Evolutionary conservation across 2,329 filamentous ascomycete genomes (phyloP).

Genomic region (Fusarium tupiense): DNA sequence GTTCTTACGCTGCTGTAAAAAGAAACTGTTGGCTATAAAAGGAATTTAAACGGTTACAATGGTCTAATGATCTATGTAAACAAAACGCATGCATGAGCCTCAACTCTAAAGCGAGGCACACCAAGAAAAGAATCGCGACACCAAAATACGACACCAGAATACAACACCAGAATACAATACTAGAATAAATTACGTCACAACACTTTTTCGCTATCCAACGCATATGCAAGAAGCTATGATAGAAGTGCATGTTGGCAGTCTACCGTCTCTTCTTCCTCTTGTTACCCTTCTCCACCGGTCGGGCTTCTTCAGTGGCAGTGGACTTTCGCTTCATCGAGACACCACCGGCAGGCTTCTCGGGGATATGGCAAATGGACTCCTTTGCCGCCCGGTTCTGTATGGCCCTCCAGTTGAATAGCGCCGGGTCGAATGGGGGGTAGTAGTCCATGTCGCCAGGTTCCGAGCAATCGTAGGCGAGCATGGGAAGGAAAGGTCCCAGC

Average conservation of each 20-base stretch:
- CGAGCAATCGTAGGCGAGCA: background rate
- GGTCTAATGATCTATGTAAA: background rate
- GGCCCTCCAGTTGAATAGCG: conserved; percentile 1
- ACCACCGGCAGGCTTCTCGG: background rate
- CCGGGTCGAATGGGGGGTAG: conserved; percentile 1
- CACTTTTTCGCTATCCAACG: background rate
- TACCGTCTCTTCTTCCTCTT: background rate
- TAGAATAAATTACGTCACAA: background rate
- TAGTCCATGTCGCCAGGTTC: background rate
- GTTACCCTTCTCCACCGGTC: background rate
- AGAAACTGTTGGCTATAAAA: too few relatives aligned
- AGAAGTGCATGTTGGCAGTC: background rate
- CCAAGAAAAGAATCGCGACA: background rate
- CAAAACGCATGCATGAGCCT: background rate
- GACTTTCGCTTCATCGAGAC: background rate
- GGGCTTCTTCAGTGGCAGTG: background rate
- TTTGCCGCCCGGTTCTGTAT: background rate
- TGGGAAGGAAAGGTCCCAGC: background rate
- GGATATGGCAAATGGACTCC: background rate
- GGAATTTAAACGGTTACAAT: background rate
- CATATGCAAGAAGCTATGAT: background rate
- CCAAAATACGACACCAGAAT: background rate
- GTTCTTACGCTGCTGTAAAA: background rate
- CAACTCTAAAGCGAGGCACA: background rate
- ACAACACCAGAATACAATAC: background rate